Evolutionary conservation across 352 stramenopile species (phyloP).

Genomic region (Globisporangium carolinianum): DNA sequence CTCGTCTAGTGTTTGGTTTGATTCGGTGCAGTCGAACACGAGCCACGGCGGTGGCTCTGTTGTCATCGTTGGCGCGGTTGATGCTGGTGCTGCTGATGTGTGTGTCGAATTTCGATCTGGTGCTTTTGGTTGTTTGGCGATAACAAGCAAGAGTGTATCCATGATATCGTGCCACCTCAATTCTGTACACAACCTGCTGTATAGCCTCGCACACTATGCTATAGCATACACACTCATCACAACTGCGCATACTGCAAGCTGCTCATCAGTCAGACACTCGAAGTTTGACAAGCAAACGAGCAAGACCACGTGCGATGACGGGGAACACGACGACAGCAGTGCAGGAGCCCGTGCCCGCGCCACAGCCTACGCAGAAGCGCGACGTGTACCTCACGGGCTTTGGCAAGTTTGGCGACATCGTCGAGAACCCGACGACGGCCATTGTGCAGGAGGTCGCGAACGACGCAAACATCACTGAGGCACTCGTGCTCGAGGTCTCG

Average conservation of each 20-base stretch:
- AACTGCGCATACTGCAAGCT: too few species aligned
- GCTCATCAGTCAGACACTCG: too few species aligned
- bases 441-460: constrained; percentile 45
- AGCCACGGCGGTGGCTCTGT: background rate
- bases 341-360: background rate
- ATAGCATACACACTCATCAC: too few species aligned
- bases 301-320: constrained; percentile 4
- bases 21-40: constrained; percentile 3
- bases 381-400: constrained; percentile 81
- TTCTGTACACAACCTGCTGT: too few species aligned
- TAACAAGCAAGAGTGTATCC: background rate
- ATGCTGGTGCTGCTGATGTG: background rate
- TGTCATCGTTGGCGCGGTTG: background rate
- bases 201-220: too few species aligned
- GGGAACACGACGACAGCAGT: constrained; percentile 8
- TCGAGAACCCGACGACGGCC: constrained; percentile 72
- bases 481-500: constrained; percentile 69
- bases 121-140: background rate
- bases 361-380: constrained; percentile 17
- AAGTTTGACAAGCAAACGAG: background rate
- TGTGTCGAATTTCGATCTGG: too few species aligned
- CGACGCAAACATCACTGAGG: constrained; percentile 58
- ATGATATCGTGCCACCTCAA: background rate
- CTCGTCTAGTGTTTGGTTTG: background rate
- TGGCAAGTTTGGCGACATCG: constrained; percentile 76